Conservation (phyloP, 2,329 filamentous ascomycete species). For the Knufia petricola region DNA sequence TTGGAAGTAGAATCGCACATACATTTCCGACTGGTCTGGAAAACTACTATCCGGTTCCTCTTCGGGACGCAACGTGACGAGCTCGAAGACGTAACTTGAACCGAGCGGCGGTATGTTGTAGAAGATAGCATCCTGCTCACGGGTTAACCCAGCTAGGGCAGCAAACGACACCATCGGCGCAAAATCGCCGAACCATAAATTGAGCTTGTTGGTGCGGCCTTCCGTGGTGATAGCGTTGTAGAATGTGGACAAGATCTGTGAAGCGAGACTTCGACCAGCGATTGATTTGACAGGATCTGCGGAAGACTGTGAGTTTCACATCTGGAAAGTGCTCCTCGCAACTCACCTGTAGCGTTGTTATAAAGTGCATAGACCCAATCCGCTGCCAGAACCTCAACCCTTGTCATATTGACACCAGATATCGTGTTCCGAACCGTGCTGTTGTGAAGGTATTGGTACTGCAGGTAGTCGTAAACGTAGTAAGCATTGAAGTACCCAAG, state of each 20-base stretch:
- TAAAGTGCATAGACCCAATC: conserved; percentile 30
- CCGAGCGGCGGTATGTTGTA: conserved; percentile 41
- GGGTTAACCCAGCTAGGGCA: conserved; percentile 33
- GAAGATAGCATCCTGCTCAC: conserved; percentile 34
- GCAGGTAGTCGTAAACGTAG: conserved; percentile 47
- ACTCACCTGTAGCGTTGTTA: background rate
- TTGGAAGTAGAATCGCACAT: conserved; percentile 47
- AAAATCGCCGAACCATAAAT: conserved; percentile 41
- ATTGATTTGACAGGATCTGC: conserved; percentile 29
- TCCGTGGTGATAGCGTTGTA: conserved; percentile 29
- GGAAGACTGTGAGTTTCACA: background rate
- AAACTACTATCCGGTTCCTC: conserved; percentile 26
- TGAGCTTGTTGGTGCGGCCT: conserved; percentile 35
- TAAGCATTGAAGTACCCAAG: conserved; percentile 43
- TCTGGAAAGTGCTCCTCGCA: conserved; percentile 6
- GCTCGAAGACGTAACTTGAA: conserved; percentile 43
- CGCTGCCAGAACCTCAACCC: conserved; percentile 34
- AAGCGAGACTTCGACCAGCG: conserved; percentile 35
- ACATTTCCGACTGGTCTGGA: conserved; percentile 37
- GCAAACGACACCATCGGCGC: conserved; percentile 45
- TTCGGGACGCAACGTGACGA: conserved; percentile 36
- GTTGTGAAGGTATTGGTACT: conserved; percentile 47
- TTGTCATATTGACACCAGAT: conserved; percentile 12
- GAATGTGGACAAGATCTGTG: conserved; percentile 31
- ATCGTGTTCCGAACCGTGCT: conserved; percentile 19